Evolutionary conservation across 2,329 filamentous ascomycete genomes (phyloP).

Genomic region (Fusarium denticulatum): DNA sequence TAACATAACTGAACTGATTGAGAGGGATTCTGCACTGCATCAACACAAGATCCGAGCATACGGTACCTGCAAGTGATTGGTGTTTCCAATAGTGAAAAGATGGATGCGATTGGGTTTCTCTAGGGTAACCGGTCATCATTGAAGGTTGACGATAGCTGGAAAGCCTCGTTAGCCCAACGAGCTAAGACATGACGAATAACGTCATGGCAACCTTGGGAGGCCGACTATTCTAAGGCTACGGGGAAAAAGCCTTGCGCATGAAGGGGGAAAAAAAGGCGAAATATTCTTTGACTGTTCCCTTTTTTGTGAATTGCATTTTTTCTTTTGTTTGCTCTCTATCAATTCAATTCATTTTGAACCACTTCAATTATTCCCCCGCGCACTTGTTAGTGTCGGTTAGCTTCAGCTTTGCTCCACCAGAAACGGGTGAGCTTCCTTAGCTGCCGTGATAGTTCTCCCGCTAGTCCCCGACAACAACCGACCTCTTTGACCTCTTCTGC

Average conservation of each 20-base stretch:
- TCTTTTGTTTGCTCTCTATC: not conserved
- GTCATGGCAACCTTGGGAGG: constrained; percentile 32
- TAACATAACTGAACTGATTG: not conserved
- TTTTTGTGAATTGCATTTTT: not conserved
- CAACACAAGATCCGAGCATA: not conserved
- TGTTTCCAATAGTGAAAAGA: not conserved
- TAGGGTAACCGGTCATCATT: not conserved
- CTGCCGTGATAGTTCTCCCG: constrained; percentile 12
- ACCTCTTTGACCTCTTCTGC: not conserved
- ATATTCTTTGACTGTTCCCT: not conserved
- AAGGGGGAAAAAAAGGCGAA: not conserved
- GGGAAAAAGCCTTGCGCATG: not conserved
- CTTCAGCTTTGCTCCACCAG: constrained; percentile 22
- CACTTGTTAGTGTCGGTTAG: not conserved
- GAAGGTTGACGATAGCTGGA: not conserved
- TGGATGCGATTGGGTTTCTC: not conserved
- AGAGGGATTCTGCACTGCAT: not conserved
- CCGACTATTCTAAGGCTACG: constrained; percentile 29
- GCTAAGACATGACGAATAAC: not conserved
- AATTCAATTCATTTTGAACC: not conserved
- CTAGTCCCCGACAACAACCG: not conserved
- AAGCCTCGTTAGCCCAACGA: constrained; percentile 11
- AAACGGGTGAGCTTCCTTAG: constrained; percentile 15
- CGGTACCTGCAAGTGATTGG: not conserved
- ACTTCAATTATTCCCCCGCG: not conserved